These are phyloP conservation scores for Myxozyma udenii DNA, from an alignment of 805 yeast genomes.

Conservation along the genomic window DNA sequence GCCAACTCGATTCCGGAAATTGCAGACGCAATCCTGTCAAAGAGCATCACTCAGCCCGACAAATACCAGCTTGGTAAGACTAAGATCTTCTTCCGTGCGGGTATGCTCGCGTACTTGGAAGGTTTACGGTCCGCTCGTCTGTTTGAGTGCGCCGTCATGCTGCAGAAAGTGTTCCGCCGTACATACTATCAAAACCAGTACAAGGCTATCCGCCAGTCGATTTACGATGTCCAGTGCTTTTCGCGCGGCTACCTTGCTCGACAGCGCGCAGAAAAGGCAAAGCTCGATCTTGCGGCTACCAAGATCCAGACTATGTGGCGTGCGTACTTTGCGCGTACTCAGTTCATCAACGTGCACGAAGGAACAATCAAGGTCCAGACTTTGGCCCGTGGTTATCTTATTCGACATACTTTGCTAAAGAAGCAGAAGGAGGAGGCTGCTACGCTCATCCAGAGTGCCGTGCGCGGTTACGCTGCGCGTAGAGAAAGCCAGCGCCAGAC, in stretches of 20 bases:
- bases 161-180: constrained; percentile 79
- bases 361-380: constrained; percentile 61
- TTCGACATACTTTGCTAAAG: constrained; percentile 52
- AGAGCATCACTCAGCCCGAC: constrained; percentile 57
- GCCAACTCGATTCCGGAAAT: constrained; percentile 50
- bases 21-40: constrained; percentile 66
- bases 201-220: constrained; percentile 52
- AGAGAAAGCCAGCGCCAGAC: constrained; percentile 46
- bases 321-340: constrained; percentile 45
- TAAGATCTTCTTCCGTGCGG: constrained; percentile 93
- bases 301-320: constrained; percentile 63
- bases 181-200: constrained; percentile 61
- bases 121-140: constrained; percentile 78
- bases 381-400: constrained; percentile 47
- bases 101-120: constrained; percentile 89
- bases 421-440: constrained; percentile 63
- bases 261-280: constrained; percentile 47
- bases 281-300: constrained; percentile 60
- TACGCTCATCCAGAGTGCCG: constrained; percentile 62
- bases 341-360: constrained; percentile 50
- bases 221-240: constrained; percentile 56
- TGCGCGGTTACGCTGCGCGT: constrained; percentile 69
- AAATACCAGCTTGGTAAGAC: constrained; percentile 90
- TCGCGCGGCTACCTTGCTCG: constrained; percentile 65
- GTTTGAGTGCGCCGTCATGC: constrained; percentile 70